Evolutionary conservation across 805 yeast species (phyloP).

Genomic region (Millerago galiae): DNA sequence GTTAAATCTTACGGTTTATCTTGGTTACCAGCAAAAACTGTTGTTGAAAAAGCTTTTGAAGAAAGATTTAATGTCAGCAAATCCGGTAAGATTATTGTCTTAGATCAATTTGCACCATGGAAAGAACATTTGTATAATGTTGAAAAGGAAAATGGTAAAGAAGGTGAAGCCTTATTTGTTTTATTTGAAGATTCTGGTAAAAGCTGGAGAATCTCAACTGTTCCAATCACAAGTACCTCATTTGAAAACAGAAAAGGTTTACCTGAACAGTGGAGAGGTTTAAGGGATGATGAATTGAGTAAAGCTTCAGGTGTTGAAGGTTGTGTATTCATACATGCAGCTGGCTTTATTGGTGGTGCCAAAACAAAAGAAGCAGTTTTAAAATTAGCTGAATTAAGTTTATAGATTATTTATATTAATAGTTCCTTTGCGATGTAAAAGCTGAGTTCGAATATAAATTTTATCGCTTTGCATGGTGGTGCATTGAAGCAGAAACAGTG

Average conservation of each 20-base stretch:
- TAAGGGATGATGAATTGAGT: conserved; percentile 79
- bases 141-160: conserved; percentile 53
- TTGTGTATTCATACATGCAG: conserved; percentile 89
- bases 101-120: conserved; percentile 88
- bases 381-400: conserved; percentile 53
- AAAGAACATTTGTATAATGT: conserved; percentile 79
- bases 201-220: conserved; percentile 87
- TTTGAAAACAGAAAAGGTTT: conserved; percentile 83
- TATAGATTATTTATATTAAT: conserved; percentile 14
- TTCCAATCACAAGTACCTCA: conserved; percentile 69
- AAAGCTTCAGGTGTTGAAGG: conserved; percentile 74
- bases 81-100: conserved; percentile 67
- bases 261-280: conserved; percentile 93
- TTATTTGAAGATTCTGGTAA: conserved; percentile 69
- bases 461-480: too few species aligned
- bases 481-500: too few species aligned
- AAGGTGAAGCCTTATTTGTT: conserved; percentile 63
- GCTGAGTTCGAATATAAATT: too few species aligned
- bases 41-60: conserved; percentile 67
- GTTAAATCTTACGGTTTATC: conserved; percentile 70
- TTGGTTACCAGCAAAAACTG: conserved; percentile 85
- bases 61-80: conserved; percentile 51
- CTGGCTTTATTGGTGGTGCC: conserved; percentile 97
- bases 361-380: conserved; percentile 72
- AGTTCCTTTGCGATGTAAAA: too few species aligned